Percentiles rank a stretch among this genome's conserved stretches.
These are phyloP conservation scores for Mortierella sp. DNA, from an alignment of 371 early-diverging fungal genomes.

Conservation along the genomic window DNA sequence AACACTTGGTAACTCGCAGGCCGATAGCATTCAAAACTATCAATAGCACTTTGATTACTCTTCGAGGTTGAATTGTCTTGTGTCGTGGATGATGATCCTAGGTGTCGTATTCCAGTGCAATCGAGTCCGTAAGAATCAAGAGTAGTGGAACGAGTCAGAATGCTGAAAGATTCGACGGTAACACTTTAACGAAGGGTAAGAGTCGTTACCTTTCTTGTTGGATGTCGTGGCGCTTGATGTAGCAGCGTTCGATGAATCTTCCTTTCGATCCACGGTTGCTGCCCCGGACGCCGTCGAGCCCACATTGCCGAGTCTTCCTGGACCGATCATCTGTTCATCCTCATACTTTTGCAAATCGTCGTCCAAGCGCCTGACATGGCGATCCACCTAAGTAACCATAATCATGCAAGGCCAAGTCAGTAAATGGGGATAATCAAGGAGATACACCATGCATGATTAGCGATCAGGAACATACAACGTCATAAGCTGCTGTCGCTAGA, in stretches of 20 bases:
- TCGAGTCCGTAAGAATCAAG: background rate
- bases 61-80: constrained; percentile 41
- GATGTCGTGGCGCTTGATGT: constrained; percentile 17
- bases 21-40: no score
- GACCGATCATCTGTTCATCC: constrained; percentile 84
- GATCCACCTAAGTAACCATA: constrained; percentile 75
- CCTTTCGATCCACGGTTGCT: constrained; percentile 41
- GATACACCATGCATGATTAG: no score
- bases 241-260: constrained; percentile 37
- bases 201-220: constrained; percentile 38
- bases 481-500: constrained; percentile 90
- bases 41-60: constrained; percentile 17
- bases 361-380: constrained; percentile 90
- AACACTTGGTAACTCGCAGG: no score
- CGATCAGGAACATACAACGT: constrained; percentile 85
- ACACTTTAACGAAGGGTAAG: background rate
- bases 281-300: constrained; percentile 19
- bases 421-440: no score
- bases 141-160: no score
- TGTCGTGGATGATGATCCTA: constrained; percentile 23
- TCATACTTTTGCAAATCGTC: constrained; percentile 91
- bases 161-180: no score
- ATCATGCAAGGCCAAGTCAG: constrained; percentile 75
- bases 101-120: background rate
- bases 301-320: constrained; percentile 56